Base-by-base conservation (phyloP, 2,329 filamentous ascomycete genomes). In the Atkinsonella texensis region DNA sequence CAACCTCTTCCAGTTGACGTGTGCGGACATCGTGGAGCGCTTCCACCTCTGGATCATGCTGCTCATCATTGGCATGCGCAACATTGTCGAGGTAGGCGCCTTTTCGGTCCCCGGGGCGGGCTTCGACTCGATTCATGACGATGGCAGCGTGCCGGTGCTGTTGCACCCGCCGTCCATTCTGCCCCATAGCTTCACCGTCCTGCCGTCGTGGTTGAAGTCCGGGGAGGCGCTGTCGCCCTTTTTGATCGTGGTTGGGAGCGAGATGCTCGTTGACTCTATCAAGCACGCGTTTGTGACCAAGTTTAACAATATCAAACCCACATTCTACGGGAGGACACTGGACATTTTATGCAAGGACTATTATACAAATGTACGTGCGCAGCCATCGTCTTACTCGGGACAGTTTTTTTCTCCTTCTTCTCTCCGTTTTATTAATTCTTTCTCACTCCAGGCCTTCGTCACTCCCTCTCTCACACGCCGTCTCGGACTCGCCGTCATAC, bases 11-110 rank as follows among this genome's bases (percentile, higher is more conserved):
- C 93, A 98, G 65, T 76, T 98, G 13, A 95, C 91, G 0, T 98
- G 93, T 58, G 91, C 93, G 4, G 93, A 98, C 64, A 85, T 98
- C 35, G 93, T 98, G 1, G 93, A 98, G 68, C 82, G 93, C 1
- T 98, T 98, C 61, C 93, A 98, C 63, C 79, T 98, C 1, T 97
- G 91, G 89, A 80, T 98, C 46, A 97, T 98, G 84, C 77, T 98
- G 1, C 78, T 93, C 56, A 96, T 98, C 63, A 97, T 98, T 55
- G 93, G 89, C 9, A 84, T 95, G 67, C 86, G 93, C 51, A 98
- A 98, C 63, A 85, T 98, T 41, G 89, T 98, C 20, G 93, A 98
- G 66, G 89, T 96, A 0, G 91, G 93, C 4, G 89, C 89, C 0
- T 74, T 96, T 35, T 90, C 83, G 0, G 72, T 83, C 0, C 74